A percentile compares a stretch with the other conserved stretches of the same genome.
Conservation (phyloP, 768 basidiomycete species). For the Russula emetica region DNA sequence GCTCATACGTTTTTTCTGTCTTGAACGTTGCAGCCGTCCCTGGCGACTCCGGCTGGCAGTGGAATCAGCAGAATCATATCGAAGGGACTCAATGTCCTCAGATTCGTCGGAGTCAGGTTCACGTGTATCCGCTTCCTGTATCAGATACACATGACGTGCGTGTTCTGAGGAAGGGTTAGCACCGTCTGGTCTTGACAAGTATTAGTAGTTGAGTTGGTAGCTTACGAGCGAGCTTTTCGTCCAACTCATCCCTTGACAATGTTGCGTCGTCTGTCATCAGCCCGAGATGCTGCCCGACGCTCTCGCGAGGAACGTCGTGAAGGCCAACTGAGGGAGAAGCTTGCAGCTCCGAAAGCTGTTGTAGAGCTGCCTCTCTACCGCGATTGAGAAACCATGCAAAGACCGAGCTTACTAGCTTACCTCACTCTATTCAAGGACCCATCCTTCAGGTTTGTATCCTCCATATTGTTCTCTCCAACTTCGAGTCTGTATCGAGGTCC, state of each 20-base stretch:
- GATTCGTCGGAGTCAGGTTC: conserved; percentile 33
- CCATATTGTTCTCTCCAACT: conserved; percentile 90
- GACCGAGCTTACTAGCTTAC: conserved; percentile 36
- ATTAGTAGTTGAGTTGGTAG: conserved; percentile 15
- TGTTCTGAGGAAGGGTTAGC: conserved; percentile 46
- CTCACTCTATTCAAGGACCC: conserved; percentile 75
- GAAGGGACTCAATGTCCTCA: conserved; percentile 31
- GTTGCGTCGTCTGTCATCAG: conserved; percentile 47
- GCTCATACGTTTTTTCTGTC: conserved; percentile 58
- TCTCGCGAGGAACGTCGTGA: conserved; percentile 76
- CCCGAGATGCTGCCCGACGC: conserved; percentile 58
- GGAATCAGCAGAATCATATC: conserved; percentile 42
- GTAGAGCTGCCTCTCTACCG: conserved; percentile 47
- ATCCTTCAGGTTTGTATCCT: conserved; percentile 82
- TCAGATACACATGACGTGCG: conserved; percentile 51
- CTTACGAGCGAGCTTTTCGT: conserved; percentile 69
- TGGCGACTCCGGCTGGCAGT: conserved; percentile 32
- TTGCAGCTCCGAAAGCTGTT: conserved; percentile 54
- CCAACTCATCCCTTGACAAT: conserved; percentile 52
- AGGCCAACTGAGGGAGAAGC: conserved; percentile 83
- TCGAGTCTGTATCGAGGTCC: conserved; percentile 92
- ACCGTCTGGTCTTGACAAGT: background rate
- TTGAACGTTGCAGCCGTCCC: conserved; percentile 32
- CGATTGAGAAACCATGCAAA: conserved; percentile 41
- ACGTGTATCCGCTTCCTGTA: conserved; percentile 32